Evolutionary conservation across 1,284 basidiomycete genomes (phyloP).

Genomic region (Leccinum colubrinum): DNA sequence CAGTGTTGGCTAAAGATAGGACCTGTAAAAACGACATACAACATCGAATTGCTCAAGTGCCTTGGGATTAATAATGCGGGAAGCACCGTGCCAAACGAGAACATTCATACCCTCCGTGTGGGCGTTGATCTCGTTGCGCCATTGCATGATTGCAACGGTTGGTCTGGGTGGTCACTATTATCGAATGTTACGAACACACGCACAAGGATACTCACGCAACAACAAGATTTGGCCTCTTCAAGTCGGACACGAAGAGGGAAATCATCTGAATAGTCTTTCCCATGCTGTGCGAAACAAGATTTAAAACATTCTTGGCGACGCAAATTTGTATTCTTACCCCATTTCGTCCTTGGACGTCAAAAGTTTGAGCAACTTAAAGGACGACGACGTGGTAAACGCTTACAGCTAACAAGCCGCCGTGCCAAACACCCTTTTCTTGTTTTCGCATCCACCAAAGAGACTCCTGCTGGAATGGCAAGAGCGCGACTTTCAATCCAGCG

Average conservation of each 20-base stretch:
- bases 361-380: constrained; percentile 2
- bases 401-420: constrained; percentile 92
- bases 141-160: constrained; percentile 98
- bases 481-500: constrained; percentile 67
- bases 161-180: constrained; percentile 47
- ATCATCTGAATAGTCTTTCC: constrained; percentile 99
- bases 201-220: constrained; percentile 64
- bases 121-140: constrained; percentile 91
- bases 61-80: constrained; percentile 59
- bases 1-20: background rate
- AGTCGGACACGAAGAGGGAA: constrained; percentile 80
- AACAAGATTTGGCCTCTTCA: constrained; percentile 83
- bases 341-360: constrained; percentile 71
- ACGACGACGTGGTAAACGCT: constrained; percentile 27
- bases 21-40: constrained; percentile 44
- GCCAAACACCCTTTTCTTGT: constrained; percentile 89
- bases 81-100: constrained; percentile 89
- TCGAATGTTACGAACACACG: background rate
- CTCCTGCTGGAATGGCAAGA: constrained; percentile 87
- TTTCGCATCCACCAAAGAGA: constrained; percentile 95
- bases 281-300: constrained; percentile 60
- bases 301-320: constrained; percentile 4
- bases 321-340: constrained; percentile 54
- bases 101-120: constrained; percentile 82
- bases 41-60: constrained; percentile 88